phyloP scores from a whole-genome alignment of 805 yeast genomes.

The Hanseniaspora clermontiae region DNA sequence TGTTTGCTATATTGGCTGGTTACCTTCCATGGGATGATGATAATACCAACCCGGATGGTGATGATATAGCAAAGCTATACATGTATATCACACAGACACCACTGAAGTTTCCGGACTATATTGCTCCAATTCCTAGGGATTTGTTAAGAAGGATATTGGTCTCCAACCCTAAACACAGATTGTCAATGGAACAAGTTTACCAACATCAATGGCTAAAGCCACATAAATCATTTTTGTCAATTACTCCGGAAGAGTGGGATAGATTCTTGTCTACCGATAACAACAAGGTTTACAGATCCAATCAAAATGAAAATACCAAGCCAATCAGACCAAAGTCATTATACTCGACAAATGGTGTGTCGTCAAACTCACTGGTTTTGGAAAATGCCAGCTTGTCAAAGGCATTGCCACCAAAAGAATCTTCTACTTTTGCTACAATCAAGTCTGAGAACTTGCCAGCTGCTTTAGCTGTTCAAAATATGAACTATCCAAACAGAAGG shows the following conservation, averaged over 20 bases:
- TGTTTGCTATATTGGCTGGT: slow-evolving; percentile 95
- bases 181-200: slow-evolving; percentile 54
- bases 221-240: slow-evolving; percentile 67
- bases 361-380: slow-evolving; percentile 28
- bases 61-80: slow-evolving; percentile 80
- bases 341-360: slow-evolving; percentile 31
- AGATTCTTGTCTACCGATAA: slow-evolving; percentile 24
- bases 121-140: slow-evolving; percentile 83
- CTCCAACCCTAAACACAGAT: slow-evolving; percentile 70
- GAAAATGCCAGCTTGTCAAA: slow-evolving; percentile 31
- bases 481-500: slow-evolving; percentile 1
- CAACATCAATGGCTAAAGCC: slow-evolving; percentile 83
- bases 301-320: slow-evolving; percentile 16
- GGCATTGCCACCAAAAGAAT: slow-evolving; percentile 59
- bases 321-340: slow-evolving; percentile 25
- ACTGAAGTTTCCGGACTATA: slow-evolving; percentile 87
- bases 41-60: slow-evolving; percentile 90
- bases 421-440: slow-evolving; percentile 47
- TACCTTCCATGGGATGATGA: slow-evolving; percentile 96
- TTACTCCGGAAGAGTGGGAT: slow-evolving; percentile 89
- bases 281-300: slow-evolving; percentile 25
- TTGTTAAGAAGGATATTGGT: slow-evolving; percentile 71
- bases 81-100: slow-evolving; percentile 86
- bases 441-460: slow-evolving; percentile 16
- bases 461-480: slow-evolving; percentile 13